Base-by-base conservation (phyloP, 2,329 filamentous ascomycete genomes). In the Gaeumannomyces sp. region DNA sequence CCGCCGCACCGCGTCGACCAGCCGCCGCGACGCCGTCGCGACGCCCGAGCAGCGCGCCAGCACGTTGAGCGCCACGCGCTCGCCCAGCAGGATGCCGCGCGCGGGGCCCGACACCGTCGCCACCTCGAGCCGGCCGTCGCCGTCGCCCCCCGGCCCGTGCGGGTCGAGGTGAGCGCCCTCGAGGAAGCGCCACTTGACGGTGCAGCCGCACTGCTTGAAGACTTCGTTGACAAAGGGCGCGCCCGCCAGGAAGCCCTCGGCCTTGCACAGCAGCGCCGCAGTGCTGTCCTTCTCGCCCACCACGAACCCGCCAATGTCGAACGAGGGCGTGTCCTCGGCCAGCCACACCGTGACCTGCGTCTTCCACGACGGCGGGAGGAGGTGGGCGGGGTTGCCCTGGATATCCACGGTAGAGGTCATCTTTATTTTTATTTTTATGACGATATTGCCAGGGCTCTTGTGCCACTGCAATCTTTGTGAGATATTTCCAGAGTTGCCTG, bases 221-320 rank as follows among this genome's bases (percentile, higher is more conserved):
- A 98, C 90, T 77, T 98, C 94, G 75, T 96, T 85, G 80, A 98
- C 93, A 80, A 99, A 99, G 2, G 95, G 95, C 4, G 95, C 86
- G 65, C 95, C 95, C 57, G 95, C 95, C 60, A 99, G 82, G 61
- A 98, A 83, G 67, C 95, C 95, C 3, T 80, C 74, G n/a, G 85
- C 87, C 75, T 91, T 91, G 67, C 83, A 86, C 78, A 85, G 89
- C 56, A 91, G 83, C 5, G 85, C 89, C 27, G 89, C 89, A 19
- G 82, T 85, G 66, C 85, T 85, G 11, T 79, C 76, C 33, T 78
- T 79, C 56, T 90, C 86, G 68, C 95, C 95, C 29, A 99, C 95
- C 8, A 99, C 95, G 76, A 96, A 99, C 67, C 95, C 95, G 72
- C 92, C 95, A 76, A 97, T 97, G 82, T 99, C 95, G 78, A 97